Base-by-base conservation (phyloP, 129 eudicot species). In the Centella asiatica region DNA sequence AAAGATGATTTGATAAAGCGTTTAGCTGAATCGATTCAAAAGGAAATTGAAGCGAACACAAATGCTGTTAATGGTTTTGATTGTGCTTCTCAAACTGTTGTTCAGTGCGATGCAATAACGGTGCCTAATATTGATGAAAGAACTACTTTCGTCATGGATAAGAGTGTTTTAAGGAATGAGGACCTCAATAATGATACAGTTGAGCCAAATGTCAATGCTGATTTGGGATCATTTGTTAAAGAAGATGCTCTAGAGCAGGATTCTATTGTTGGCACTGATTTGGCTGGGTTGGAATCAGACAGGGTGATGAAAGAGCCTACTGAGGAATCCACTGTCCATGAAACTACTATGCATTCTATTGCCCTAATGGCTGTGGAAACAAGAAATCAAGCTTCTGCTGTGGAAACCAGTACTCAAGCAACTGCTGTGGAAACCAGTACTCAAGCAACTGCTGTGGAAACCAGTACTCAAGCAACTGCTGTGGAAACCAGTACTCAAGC, bases 1-100 rank as follows among this genome's bases (percentile, higher is more conserved):
- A 90, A 90, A 72, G 94, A 86, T 53, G 97, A 86, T 39, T 71
- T 90, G 24, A 67, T 90, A 29, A 86, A 70, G 63, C 84, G 97
- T 69, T 73, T 90, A 69, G 87, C 81, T 75, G 94, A 81, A 73
- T 85, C 85, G 8, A 73, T 90, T 55, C 83, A 80, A 36, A 26
- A 53, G 36, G 94, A 88, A 68, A 60, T 46, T 24, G 78, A 64
- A 25, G 69, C 69, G 33, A 48, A 71, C 28, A 65, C 9, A 66
- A 52, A 66, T 47, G 60, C 39, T 51, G 76, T 67, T 20, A 32
- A 66, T 36, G 78, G 69, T 61, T 68, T 67, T 1, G 67, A 57
- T 26, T 45, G 12, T 47, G 74, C 34, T 47, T 19, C 74, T 18
- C 57, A 70, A 26, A 57, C 85, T 15, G 77, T 60, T 52, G 64